Base-by-base conservation (phyloP, 495 filamentous ascomycete species). In the Hypoxylon perforatum region DNA sequence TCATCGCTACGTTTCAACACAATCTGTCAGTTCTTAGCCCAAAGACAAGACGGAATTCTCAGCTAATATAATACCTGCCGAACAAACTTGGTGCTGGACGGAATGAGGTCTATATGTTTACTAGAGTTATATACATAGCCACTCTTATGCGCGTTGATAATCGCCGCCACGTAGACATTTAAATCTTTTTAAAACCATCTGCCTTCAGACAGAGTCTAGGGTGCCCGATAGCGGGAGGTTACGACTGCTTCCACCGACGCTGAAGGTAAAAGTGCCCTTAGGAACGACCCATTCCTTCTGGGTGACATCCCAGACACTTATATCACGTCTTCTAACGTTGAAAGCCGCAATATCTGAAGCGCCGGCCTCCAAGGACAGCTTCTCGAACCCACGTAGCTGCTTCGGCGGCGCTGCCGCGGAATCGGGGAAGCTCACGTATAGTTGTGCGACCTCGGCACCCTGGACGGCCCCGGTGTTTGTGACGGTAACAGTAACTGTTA, bases 361-460 rank as follows among this genome's bases (percentile, higher is more conserved):
- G n/a, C 82, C 84, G 0, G 78, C 63, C 22, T 74, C 71, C 1
- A 89, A 61, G 25, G 69, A 73, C n/a, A 84, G 55, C 78, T 88
- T 88, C 46, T 77, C 75, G 55, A 89, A 90, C 4, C 86, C 86
- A 8, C 87, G 75, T 23, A 89, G 78, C 71, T 87, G 86, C 69
- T 74, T 80, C 7, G 76, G 80, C 38, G 80, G 85, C 4, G 87
- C 81, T 12, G 77, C 76, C 5, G 89, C 88, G 0, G 72, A 72
- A 35, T 75, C 60, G 1, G 81, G 80, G 23, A 75, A 73, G 0
- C 72, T 61, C 15, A 88, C 51, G 56, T 86, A 86, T 38, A 88
- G 73, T 77, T 97, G 93, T 0, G 93, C 81, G 1, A 97, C 91
- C 51, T 91, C 88, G 63, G 90, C 86, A 1, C 94, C 94, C 0